Conservation (phyloP, 768 basidiomycete species). For the Lactifluus rugatus region DNA sequence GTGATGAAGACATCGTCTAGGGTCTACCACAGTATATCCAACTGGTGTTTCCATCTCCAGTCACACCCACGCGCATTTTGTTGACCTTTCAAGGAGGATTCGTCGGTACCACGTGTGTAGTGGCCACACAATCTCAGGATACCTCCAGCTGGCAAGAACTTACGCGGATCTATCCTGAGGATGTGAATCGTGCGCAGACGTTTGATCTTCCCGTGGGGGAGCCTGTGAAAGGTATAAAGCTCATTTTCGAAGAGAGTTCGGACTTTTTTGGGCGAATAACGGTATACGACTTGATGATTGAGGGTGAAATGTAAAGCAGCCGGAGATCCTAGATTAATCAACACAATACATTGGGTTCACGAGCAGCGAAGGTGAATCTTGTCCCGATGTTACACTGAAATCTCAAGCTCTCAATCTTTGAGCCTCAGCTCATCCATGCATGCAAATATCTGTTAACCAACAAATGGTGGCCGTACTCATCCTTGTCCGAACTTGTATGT, state of each 20-base stretch:
- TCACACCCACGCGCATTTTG: constrained; percentile 46
- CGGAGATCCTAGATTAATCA: not conserved
- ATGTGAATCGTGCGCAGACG: constrained; percentile 62
- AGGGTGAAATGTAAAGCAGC: constrained; percentile 9
- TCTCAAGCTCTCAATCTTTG: too few relatives aligned
- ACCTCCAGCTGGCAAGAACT: constrained; percentile 41
- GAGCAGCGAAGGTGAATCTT: too few relatives aligned
- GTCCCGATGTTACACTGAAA: too few relatives aligned
- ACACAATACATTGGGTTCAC: not conserved
- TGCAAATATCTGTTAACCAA: too few relatives aligned
- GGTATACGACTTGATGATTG: constrained; percentile 47
- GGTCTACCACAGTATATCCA: constrained; percentile 72
- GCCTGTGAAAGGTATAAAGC: constrained; percentile 39
- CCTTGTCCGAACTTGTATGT: too few relatives aligned
- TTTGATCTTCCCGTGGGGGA: constrained; percentile 40
- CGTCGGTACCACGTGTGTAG: constrained; percentile 55
- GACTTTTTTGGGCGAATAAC: constrained; percentile 80
- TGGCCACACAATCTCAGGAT: constrained; percentile 31
- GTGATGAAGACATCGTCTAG: constrained; percentile 29
- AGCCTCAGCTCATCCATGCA: too few relatives aligned
- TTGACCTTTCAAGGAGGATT: constrained; percentile 84
- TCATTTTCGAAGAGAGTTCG: constrained; percentile 73
- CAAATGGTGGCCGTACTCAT: too few relatives aligned
- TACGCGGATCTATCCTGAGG: constrained; percentile 62
- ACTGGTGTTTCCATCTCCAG: constrained; percentile 42